Evolutionary conservation across 768 basidiomycete genomes (phyloP), one percentile per base, ranked within the genome.

Genomic region (Naganishia friedmannii): DNA sequence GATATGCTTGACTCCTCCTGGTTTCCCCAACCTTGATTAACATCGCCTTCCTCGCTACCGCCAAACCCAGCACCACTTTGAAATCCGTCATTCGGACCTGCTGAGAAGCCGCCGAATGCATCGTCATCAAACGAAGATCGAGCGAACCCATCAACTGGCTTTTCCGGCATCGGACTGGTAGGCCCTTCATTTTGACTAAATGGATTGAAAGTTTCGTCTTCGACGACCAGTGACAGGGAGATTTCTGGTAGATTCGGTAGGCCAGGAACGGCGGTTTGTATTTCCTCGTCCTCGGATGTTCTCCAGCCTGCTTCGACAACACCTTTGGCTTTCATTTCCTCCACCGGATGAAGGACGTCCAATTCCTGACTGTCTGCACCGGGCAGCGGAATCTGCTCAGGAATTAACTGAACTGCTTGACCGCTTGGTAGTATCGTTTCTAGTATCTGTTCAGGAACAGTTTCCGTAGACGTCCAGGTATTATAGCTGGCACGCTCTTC

Each of bases 41-140:
- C 26, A 29, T 63, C 42, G 28, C 42, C 28, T 23, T 63, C 60
- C 39, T 26, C 19, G 3, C 21, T 23, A 45, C 60, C n/a, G 5
- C 34, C 39, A 45, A 63, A 46, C 34, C 60, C 60, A 21, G 60
- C 21, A 42, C 39, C 17, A 45, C 8, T 34, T 7, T 42, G 39
- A 42, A 26, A 45, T 13, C 23, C 37, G 19, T 68, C 55, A 15
- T 32, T 51, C 1, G 21, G 10, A 10, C 56, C 68, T 1, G 56
- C 31, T 13, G 68, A 37, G 46, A 69, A 69, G 5, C 68, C 68
- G n/a, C 68, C 68, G 57, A 69, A 69, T 6, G 56, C 68, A 45
- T 60, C 68, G 53, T 69, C 68, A 3, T 53, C 68, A 19, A 60
- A 39, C 3, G 57, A 53, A n/a, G 68, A 58, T 7, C 56, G 46